These are phyloP conservation scores for Lumnitzera racemosa DNA, from an alignment of 345 rosid species.

Conservation along the genomic window DNA sequence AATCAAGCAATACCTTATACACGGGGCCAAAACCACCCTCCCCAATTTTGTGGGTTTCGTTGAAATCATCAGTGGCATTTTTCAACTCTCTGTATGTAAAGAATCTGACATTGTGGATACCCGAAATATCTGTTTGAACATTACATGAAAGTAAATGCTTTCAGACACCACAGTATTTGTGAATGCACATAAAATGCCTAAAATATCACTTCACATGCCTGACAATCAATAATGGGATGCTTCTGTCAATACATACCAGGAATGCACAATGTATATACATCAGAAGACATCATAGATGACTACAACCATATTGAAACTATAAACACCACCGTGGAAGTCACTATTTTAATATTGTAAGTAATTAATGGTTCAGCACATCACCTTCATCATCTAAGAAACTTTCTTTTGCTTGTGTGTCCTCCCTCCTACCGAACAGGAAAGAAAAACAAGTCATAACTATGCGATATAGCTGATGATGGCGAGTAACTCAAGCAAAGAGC, in stretches of 20 bases:
- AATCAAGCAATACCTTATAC: conserved; percentile 44
- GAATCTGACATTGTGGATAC: conserved; percentile 36
- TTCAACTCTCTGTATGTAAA: conserved; percentile 61
- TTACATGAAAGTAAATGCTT: conserved; percentile 3
- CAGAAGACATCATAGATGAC: too few species aligned
- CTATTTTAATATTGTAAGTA: too few species aligned
- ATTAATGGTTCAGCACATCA: conserved; percentile 10
- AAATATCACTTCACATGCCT: too few species aligned
- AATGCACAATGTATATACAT: too few species aligned
- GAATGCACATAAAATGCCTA: neutral
- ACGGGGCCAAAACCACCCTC: conserved; percentile 98
- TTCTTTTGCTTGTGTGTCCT: conserved; percentile 7
- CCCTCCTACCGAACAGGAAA: conserved; percentile 30
- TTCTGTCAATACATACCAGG: too few species aligned
- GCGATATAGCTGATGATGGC: conserved; percentile 9
- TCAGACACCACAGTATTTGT: neutral
- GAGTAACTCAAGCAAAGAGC: conserved; percentile 13
- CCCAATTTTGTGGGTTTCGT: conserved; percentile 58
- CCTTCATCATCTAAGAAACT: conserved; percentile 54
- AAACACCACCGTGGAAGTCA: too few species aligned
- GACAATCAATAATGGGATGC: too few species aligned
- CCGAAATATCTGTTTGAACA: conserved; percentile 39
- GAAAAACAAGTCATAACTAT: conserved; percentile 58
- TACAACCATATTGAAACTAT: neutral
- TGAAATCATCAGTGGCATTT: conserved; percentile 68